phyloP scores from a whole-genome alignment of 2,329 filamentous ascomycete species.

The Alternaria hordeiaustralica region DNA sequence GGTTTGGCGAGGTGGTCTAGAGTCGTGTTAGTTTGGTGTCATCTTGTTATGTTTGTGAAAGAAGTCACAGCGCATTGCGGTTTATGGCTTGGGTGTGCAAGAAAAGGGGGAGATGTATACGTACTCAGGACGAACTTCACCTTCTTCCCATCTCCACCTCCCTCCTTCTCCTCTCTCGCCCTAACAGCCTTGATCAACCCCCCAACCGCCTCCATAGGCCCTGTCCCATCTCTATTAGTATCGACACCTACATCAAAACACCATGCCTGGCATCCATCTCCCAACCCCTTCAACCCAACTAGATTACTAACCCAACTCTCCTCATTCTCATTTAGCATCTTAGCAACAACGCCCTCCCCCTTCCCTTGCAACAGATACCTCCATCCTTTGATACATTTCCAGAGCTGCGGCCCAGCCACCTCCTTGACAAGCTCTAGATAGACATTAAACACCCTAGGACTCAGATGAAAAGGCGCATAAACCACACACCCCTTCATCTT shows the following conservation, averaged over 20 bases:
- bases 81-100: neutral
- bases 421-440: slow-evolving; percentile 71
- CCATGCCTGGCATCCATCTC: slow-evolving; percentile 67
- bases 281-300: slow-evolving; percentile 11
- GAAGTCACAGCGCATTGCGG: neutral
- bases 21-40: neutral
- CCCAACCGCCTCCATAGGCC: slow-evolving; percentile 55
- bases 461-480: slow-evolving; percentile 83
- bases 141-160: slow-evolving; percentile 61
- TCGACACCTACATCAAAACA: slow-evolving; percentile 87
- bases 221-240: slow-evolving; percentile 74
- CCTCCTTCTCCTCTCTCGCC: slow-evolving; percentile 50
- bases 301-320: slow-evolving; percentile 1
- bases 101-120: slow-evolving; percentile 37
- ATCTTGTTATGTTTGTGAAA: neutral
- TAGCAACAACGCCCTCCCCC: slow-evolving; percentile 44
- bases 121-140: slow-evolving; percentile 73
- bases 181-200: slow-evolving; percentile 55
- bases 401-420: slow-evolving; percentile 66
- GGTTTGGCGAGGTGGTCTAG: slow-evolving; percentile 91
- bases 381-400: slow-evolving; percentile 71
- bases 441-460: slow-evolving; percentile 63
- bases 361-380: slow-evolving; percentile 76
- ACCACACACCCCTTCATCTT: slow-evolving; percentile 73
- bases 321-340: slow-evolving; percentile 59